Evolutionary conservation across 2,329 filamentous ascomycete species (phyloP).

Genomic region (Alternaria brassicicola): DNA sequence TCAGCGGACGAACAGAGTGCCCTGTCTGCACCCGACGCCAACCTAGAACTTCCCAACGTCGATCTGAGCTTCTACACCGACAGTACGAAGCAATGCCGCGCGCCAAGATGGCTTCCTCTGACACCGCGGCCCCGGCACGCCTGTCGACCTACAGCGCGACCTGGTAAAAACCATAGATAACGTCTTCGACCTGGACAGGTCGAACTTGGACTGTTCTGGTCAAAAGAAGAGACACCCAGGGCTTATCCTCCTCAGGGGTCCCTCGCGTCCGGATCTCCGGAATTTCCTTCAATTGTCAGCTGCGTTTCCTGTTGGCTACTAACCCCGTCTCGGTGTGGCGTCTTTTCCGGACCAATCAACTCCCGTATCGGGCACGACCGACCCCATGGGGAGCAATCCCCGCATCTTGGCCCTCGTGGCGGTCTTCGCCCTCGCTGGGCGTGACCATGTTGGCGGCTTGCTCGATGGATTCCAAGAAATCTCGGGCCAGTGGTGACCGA

Average conservation of each 20-base stretch:
- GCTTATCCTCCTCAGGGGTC: not conserved
- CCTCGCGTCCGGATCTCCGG: not conserved
- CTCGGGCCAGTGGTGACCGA: conserved; percentile 16
- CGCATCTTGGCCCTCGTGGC: conserved; percentile 21
- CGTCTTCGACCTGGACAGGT: not conserved
- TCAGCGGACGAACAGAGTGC: not conserved
- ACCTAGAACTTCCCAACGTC: not conserved
- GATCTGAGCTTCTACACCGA: not conserved
- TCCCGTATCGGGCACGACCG: not conserved
- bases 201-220: not conserved
- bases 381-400: conserved; percentile 21
- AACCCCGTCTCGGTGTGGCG: not conserved
- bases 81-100: not conserved
- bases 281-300: not conserved
- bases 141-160: not conserved
- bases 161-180: not conserved
- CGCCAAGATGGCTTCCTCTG: not conserved
- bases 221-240: not conserved
- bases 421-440: conserved; percentile 11
- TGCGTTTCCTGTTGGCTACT: not conserved
- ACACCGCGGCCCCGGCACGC: not conserved
- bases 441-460: conserved; percentile 6
- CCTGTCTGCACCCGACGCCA: not conserved
- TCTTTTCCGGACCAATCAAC: not conserved
- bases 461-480: conserved; percentile 10